Base-by-base conservation (phyloP, 768 basidiomycete genomes). In the Coprinellus aureogranulatus region DNA sequence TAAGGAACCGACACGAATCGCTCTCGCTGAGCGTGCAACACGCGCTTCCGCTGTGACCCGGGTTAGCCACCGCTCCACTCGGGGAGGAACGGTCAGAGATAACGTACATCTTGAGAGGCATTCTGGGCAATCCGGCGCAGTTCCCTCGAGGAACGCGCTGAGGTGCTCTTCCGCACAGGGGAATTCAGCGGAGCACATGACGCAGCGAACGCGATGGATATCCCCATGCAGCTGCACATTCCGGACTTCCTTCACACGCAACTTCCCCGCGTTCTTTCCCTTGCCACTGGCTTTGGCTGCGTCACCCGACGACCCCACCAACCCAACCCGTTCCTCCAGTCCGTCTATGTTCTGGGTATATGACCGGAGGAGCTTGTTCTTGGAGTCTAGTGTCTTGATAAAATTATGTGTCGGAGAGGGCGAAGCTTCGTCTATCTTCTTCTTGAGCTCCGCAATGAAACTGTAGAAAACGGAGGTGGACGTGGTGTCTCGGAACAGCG, bases 321-420 rank as follows among this genome's bases (percentile, higher is more conserved):
- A 77, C 1, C 95, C 95, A 0, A 84, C 84, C 54, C 80, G 78
- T 64, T 86, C 88, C 67, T 99, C 97, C 12, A 99, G 74, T 11
- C 94, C 96, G 72, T 99, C 97, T 45, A 99, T 95, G 69, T 99
- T 99, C 73, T 99, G 97, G 1, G 97, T 98, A 70, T 98, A 99
- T 12, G 88, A 90, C 58, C 97, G 84, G 25, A 96, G 68, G 11
- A 99, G 75, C 71, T 89, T 94, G 50, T 87, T 87, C 71, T 92
- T 94, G 16, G 81, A 70, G 62, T 97, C 90, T 1, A 98, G 81
- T 3, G 83, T 85, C 65, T 88, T 86, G 58, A 99, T 85, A 70
- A 99, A 97, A 53, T 77, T 80, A 69, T 99, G 97, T 1, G 97
- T 97, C 1, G 86, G 81, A 0, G 93, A 86, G 1, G 94, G 94